Percentiles rank a stretch among this genome's conserved stretches.
Conservation (phyloP, 2,329 filamentous ascomycete species). For the Aspergillus sp. region DNA sequence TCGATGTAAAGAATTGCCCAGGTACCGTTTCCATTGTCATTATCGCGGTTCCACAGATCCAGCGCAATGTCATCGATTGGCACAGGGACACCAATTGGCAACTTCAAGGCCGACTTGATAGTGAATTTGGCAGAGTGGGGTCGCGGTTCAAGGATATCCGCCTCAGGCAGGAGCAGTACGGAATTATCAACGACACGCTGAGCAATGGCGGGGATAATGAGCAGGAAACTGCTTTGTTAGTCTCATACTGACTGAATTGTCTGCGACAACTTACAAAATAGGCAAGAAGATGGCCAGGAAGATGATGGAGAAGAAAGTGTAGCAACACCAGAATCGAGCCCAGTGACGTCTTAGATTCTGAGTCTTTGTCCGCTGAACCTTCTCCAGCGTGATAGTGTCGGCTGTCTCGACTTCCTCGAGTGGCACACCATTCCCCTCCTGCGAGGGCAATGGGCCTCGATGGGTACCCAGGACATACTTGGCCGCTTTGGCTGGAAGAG, state of each 20-base stretch:
- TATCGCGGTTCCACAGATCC: slow-evolving; percentile 28
- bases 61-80: slow-evolving; percentile 31
- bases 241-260: not conserved
- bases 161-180: slow-evolving; percentile 30
- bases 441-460: slow-evolving; percentile 22
- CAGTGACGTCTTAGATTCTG: slow-evolving; percentile 30
- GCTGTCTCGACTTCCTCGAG: slow-evolving; percentile 23
- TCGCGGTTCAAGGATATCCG: slow-evolving; percentile 29
- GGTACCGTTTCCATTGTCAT: slow-evolving; percentile 17
- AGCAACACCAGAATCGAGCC: slow-evolving; percentile 35
- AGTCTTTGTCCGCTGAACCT: slow-evolving; percentile 15
- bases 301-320: slow-evolving; percentile 29
- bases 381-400: slow-evolving; percentile 22
- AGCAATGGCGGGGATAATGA: slow-evolving; percentile 37
- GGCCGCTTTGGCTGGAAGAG: slow-evolving; percentile 20
- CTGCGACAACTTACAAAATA: slow-evolving; percentile 28
- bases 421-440: slow-evolving; percentile 11
- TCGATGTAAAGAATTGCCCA: slow-evolving; percentile 21
- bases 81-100: slow-evolving; percentile 32
- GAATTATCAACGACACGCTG: slow-evolving; percentile 35
- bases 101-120: slow-evolving; percentile 29
- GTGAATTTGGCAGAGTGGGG: slow-evolving; percentile 28
- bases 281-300: slow-evolving; percentile 37
- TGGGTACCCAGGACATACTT: slow-evolving; percentile 26
- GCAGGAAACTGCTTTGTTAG: slow-evolving; percentile 28